Percentiles rank a stretch among this genome's conserved stretches.
Conservation (phyloP, 129 eudicot genomes). For the Daucus carota region DH1_v3.0 NC_030387.2:952501-953000, state of each 20-base stretch:
- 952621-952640: background rate
- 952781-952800: constrained; percentile 12
- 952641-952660: too few species aligned
- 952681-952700: too few species aligned
- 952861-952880: constrained; percentile 22
- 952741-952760: too few species aligned
- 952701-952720: too few species aligned
- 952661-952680: background rate
- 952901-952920: background rate
- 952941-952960: constrained; percentile 56
- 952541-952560: too few species aligned
- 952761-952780: constrained; percentile 35
- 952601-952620: background rate
- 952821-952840: constrained; percentile 11
- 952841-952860: constrained; percentile 7
- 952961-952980: too few species aligned
- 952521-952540: too few species aligned
- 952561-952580: background rate
- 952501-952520: too few species aligned
- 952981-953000: too few species aligned
- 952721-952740: too few species aligned
- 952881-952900: too few species aligned
- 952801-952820: constrained; percentile 7
- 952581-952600: background rate
- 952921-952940: constrained; percentile 20